Evolutionary conservation across 1,284 basidiomycete species (phyloP), one percentile per base, ranked within the genome.

Genomic region (Moniliella sp.): DNA sequence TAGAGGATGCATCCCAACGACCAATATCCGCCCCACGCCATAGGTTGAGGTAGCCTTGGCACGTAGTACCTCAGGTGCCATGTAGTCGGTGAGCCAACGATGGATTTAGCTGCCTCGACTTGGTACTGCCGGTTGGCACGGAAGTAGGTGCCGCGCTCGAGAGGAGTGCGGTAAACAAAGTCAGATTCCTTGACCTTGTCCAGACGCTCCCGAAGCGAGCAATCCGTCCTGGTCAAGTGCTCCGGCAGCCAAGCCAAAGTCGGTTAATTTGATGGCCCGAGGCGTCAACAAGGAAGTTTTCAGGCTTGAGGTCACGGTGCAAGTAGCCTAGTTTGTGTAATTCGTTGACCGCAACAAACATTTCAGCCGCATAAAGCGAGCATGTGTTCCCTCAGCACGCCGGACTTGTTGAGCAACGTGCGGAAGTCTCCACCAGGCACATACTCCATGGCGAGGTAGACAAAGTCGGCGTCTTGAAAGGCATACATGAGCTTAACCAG

Each of bases 261-360:
- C 91, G 4, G 91, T 97, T 28, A 99, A 67, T 64, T 97, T 97
- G 61, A 97, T 88, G 91, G 1, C 91, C 91, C 5, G 76, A 75
- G 5, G 78, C 72, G 57, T 97, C 91, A 25, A 99, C 79, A 30
- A 99, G 68, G 68, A 99, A 97, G 64, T 99, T 99, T 78, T 94
- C 88, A 1, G 88, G 88, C 63, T 94, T 97, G 35, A 94, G 67
- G 65, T 97, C 88, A 39, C 88, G 79, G 65, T 97, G 88, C 19
- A 58, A 56, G 41, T 61, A 58, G 18, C 55, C 54, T 1, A 57
- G 50, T 18, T 39, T 45, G 40, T 50, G 48, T 18, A 51, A 44
- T 31, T 48, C 55, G 36, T 59, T 57, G 37, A 57, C 54, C 10
- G 52, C 42, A 17, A 57, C 54, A 31, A 59, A 40, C 56, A 59